Conservation (phyloP, 345 rosid species). For the Lumnitzera littorea region DNA sequence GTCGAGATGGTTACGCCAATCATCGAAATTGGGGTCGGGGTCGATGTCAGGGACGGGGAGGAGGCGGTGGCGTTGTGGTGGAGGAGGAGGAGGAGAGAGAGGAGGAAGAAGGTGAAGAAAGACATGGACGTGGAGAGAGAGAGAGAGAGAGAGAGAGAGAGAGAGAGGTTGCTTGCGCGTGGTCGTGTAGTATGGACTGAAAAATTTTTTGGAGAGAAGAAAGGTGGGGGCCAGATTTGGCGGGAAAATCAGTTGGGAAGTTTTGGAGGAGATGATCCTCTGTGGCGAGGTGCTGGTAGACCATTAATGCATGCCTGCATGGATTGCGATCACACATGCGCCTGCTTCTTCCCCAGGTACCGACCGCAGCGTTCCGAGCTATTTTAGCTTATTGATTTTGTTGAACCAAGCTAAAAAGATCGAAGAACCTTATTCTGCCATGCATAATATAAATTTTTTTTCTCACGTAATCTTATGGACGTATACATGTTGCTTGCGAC, state of each 20-base stretch:
- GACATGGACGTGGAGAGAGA: too few relatives aligned
- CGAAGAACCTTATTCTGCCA: too few relatives aligned
- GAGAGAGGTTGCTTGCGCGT: not conserved
- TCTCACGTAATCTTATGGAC: too few relatives aligned
- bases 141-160: not conserved
- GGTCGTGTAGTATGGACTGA: not conserved
- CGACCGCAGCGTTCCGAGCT: too few relatives aligned
- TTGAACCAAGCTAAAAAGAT: too few relatives aligned
- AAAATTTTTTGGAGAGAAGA: not conserved
- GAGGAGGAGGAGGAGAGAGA: constrained; percentile 12
- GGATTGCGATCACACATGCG: too few relatives aligned
- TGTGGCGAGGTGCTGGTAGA: not conserved
- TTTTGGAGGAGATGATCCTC: not conserved
- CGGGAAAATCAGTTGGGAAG: constrained; percentile 5
- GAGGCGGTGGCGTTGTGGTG: constrained; percentile 7
- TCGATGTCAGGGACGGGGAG: constrained; percentile 10
- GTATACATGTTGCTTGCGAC: too few relatives aligned
- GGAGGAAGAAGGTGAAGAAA: constrained; percentile 2
- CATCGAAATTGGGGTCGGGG: constrained; percentile 18
- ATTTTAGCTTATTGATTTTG: too few relatives aligned
- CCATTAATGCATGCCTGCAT: too few relatives aligned
- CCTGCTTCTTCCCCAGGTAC: too few relatives aligned
- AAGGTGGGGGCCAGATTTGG: not conserved
- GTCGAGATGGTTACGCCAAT: constrained; percentile 26
- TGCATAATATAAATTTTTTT: too few relatives aligned